Evolutionary conservation across 495 filamentous ascomycete species (phyloP).

Genomic region (Evernia prunastri): DNA sequence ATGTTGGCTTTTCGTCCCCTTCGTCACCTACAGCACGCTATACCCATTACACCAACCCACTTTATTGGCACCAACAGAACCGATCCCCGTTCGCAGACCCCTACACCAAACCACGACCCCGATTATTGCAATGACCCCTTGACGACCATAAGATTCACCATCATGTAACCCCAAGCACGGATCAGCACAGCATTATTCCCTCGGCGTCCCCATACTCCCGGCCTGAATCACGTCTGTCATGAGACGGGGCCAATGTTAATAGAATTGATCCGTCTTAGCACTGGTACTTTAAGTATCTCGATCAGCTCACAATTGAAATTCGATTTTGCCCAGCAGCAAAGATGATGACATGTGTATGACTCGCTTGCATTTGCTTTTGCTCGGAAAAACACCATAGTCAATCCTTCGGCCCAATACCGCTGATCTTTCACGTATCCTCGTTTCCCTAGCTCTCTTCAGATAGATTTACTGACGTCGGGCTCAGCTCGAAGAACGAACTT

Average conservation of each 20-base stretch:
- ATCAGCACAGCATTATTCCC: slow-evolving; percentile 19
- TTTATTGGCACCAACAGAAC: slow-evolving; percentile 12
- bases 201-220: slow-evolving; percentile 11
- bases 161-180: slow-evolving; percentile 27
- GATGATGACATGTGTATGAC: background rate
- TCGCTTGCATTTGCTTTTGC: background rate
- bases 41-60: slow-evolving; percentile 5
- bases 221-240: slow-evolving; percentile 6
- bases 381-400: background rate
- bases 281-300: slow-evolving; percentile 13
- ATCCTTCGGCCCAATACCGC: background rate
- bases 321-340: background rate
- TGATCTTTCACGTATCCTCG: background rate
- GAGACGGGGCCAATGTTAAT: slow-evolving; percentile 16
- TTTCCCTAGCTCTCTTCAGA: background rate
- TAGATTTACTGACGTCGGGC: background rate
- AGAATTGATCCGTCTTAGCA: slow-evolving; percentile 17
- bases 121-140: slow-evolving; percentile 22
- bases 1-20: slow-evolving; percentile 9
- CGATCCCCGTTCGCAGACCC: slow-evolving; percentile 5
- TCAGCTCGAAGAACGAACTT: background rate
- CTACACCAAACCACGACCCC: slow-evolving; percentile 11
- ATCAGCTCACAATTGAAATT: slow-evolving; percentile 14
- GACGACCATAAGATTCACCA: slow-evolving; percentile 28
- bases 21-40: slow-evolving; percentile 4